Evolutionary conservation across 192 early-diverging fungal genomes (phyloP).

Genomic region (Coemansia furcata): DNA sequence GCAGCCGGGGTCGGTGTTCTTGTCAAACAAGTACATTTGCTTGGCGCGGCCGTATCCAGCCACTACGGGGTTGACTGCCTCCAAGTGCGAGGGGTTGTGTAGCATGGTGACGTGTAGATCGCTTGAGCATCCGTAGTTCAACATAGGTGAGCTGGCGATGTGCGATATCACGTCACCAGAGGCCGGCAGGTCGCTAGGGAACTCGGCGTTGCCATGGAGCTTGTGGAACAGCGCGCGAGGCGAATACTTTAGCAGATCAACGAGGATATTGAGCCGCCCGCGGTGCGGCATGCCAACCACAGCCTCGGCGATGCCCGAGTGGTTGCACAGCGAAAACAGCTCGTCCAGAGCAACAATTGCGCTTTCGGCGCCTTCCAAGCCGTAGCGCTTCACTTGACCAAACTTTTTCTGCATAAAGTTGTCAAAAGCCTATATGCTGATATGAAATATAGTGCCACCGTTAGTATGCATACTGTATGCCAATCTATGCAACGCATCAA

Average conservation of each 20-base stretch:
- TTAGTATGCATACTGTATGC: no score
- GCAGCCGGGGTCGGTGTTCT: conserved; percentile 66
- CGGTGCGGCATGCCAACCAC: conserved; percentile 96
- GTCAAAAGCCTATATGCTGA: conserved; percentile 73
- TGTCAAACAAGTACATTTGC: conserved; percentile 79
- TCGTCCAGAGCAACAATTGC: conserved; percentile 91
- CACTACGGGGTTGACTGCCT: conserved; percentile 94
- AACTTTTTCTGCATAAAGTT: conserved; percentile 98
- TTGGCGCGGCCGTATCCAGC: conserved; percentile 94
- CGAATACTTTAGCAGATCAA: conserved; percentile 81
- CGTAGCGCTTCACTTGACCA: conserved; percentile 94
- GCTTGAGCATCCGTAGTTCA: conserved; percentile 61
- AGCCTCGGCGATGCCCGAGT: conserved; percentile 77
- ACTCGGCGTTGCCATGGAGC: conserved; percentile 90
- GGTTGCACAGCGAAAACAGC: conserved; percentile 65
- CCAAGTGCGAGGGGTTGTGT: conserved; percentile 98
- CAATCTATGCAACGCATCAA: no score
- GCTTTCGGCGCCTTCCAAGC: conserved; percentile 93
- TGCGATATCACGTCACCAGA: conserved; percentile 93
- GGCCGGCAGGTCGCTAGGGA: conserved; percentile 73
- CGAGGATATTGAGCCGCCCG: conserved; percentile 89
- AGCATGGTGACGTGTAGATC: conserved; percentile 81
- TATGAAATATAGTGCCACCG: neutral
- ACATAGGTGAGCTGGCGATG: conserved; percentile 74
- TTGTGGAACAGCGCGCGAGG: conserved; percentile 88